phyloP scores from a whole-genome alignment of 108 stramenopile genomes.

The Cyclotella atomus region DNA sequence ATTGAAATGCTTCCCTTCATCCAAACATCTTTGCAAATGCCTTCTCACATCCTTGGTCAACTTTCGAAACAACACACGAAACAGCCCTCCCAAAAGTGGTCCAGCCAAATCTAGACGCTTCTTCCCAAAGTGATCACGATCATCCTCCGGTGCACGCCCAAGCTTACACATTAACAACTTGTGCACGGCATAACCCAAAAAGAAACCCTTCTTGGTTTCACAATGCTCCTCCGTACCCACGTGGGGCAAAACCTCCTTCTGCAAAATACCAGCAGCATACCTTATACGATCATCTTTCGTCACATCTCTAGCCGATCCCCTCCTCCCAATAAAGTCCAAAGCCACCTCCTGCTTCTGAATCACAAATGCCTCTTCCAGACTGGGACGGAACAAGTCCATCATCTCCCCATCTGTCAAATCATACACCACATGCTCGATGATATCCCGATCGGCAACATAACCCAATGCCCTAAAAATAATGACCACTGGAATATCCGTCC shows the following conservation, averaged over 20 bases:
- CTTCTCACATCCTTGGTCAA: slow-evolving; percentile 93
- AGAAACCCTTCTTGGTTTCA: slow-evolving; percentile 99
- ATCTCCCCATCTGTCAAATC: slow-evolving; percentile 97
- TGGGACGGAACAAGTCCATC: slow-evolving; percentile 96
- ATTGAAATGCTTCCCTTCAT: slow-evolving; percentile 96
- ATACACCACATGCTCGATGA: slow-evolving; percentile 98
- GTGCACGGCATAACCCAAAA: slow-evolving; percentile 98
- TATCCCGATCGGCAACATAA: slow-evolving; percentile 93
- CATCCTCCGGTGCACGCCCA: slow-evolving; percentile 95
- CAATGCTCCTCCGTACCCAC: slow-evolving; percentile 97
- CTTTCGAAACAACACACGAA: slow-evolving; percentile 95
- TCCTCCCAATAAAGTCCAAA: slow-evolving; percentile 95
- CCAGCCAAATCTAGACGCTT: slow-evolving; percentile 99
- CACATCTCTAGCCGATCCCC: slow-evolving; percentile 92
- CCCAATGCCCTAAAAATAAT: slow-evolving; percentile 98
- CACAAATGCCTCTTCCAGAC: slow-evolving; percentile 94
- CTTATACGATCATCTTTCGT: slow-evolving; percentile 96
- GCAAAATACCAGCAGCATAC: slow-evolving; percentile 93
- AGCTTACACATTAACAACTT: slow-evolving; percentile 95
- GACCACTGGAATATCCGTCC: slow-evolving; percentile 97
- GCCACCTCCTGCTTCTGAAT: slow-evolving; percentile 94
- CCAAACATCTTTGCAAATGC: slow-evolving; percentile 94
- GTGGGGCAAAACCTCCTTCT: slow-evolving; percentile 98
- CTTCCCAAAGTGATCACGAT: slow-evolving; percentile 99
- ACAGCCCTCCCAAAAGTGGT: slow-evolving; percentile 93